Evolutionary conservation across 192 early-diverging fungal species (phyloP).

Genomic region (Haplosporangium gracile): DNA sequence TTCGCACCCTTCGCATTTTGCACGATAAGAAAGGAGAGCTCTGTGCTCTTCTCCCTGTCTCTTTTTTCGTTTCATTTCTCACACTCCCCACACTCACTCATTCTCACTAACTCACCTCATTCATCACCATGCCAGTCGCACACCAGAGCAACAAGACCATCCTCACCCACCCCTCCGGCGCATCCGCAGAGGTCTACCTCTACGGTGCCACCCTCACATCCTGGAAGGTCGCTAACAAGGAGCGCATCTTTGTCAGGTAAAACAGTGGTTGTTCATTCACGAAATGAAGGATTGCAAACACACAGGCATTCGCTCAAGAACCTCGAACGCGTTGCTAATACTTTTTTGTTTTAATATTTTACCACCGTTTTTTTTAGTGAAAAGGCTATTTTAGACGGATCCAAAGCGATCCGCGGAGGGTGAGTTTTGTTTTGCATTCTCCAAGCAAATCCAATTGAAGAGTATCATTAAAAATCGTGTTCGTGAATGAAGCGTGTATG

Average conservation of each 20-base stretch:
- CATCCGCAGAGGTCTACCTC: conserved; percentile 46
- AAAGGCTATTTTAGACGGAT: conserved; percentile 85
- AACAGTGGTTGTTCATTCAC: not conserved
- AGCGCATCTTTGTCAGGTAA: conserved; percentile 89
- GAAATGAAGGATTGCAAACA: no score
- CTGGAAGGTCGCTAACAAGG: conserved; percentile 81
- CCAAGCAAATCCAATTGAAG: not conserved
- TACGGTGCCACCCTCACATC: conserved; percentile 92
- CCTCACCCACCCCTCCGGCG: conserved; percentile 41
- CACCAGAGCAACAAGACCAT: conserved; percentile 39
- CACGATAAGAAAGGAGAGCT: not conserved
- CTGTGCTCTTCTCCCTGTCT: not conserved
- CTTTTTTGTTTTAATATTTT: not conserved
- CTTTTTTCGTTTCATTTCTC: not conserved
- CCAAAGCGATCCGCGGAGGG: conserved; percentile 94
- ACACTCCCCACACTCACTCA: not conserved
- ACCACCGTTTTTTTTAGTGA: conserved; percentile 60
- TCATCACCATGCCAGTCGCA: conserved; percentile 35
- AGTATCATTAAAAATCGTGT: not conserved
- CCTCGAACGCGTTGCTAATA: not conserved
- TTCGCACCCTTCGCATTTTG: not conserved
- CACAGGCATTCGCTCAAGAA: not conserved
- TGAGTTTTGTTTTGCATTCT: conserved; percentile 6
- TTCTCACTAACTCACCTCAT: not conserved
- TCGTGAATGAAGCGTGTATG: not conserved